Conservation (phyloP, 345 rosid genomes). For the Hibiscus trionum region DNA sequence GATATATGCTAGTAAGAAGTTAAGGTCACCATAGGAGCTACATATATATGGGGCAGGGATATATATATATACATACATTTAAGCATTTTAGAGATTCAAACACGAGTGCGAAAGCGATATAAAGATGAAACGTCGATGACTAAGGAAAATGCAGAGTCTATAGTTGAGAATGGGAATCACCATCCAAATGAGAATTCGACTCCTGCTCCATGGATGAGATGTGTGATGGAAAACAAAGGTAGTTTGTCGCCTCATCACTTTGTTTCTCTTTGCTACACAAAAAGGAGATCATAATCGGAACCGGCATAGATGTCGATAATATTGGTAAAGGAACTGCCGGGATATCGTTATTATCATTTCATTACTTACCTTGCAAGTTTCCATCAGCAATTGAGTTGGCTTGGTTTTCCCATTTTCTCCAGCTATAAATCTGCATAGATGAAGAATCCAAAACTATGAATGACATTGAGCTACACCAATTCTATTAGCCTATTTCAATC, state of each 20-base stretch:
- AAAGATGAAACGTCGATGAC: background rate
- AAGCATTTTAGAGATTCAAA: background rate
- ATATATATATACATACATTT: background rate
- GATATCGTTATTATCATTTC: background rate
- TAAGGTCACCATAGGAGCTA: background rate
- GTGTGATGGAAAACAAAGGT: slow-evolving; percentile 87
- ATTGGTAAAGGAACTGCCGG: background rate
- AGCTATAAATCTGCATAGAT: slow-evolving; percentile 61
- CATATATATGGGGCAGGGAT: background rate
- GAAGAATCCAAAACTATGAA: background rate
- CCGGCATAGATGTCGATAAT: background rate
- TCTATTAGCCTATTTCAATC: background rate
- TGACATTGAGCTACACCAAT: background rate
- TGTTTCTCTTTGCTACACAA: slow-evolving; percentile 49
- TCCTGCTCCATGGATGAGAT: slow-evolving; percentile 95
- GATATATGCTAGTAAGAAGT: background rate
- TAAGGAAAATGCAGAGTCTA: background rate
- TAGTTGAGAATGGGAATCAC: slow-evolving; percentile 25
- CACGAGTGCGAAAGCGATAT: background rate
- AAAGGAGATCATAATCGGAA: slow-evolving; percentile 7
- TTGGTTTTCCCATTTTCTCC: slow-evolving; percentile 90
- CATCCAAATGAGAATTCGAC: slow-evolving; percentile 87
- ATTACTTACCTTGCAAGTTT: slow-evolving; percentile 45
- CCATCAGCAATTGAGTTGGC: slow-evolving; percentile 44
- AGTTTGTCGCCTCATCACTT: slow-evolving; percentile 65